Conservation (phyloP, 2,329 filamentous ascomycete genomes). For the Penicillium brevicompactum region DNA sequence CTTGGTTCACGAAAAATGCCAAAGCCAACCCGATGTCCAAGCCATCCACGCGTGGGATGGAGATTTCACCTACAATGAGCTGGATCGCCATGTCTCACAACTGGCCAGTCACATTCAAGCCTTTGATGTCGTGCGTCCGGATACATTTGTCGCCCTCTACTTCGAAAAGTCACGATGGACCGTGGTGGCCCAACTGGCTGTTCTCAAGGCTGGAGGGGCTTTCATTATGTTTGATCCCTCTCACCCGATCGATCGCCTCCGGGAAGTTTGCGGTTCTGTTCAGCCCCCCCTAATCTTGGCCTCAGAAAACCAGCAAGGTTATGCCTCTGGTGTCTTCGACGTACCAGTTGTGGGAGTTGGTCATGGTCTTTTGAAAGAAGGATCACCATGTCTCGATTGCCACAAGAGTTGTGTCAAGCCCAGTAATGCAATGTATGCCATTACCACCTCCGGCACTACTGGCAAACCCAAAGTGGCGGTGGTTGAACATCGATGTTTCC, state of each 20-base stretch:
- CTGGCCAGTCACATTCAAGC: background rate
- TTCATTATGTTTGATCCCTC: background rate
- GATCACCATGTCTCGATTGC: background rate
- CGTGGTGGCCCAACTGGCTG: background rate
- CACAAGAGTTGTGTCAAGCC: background rate
- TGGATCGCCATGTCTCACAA: background rate
- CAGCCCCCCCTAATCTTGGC: background rate
- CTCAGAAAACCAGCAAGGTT: background rate
- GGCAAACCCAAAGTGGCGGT: constrained; percentile 47
- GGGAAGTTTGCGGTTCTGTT: background rate
- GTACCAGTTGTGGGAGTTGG: background rate
- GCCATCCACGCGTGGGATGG: background rate
- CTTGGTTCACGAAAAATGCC: background rate
- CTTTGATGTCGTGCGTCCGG: background rate
- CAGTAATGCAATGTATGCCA: constrained; percentile 10
- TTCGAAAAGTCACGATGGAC: background rate
- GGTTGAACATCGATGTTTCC: constrained; percentile 14
- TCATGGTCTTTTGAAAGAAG: background rate
- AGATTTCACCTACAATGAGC: background rate
- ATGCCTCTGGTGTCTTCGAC: background rate
- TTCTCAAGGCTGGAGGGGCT: background rate
- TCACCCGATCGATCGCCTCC: background rate
- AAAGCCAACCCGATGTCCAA: background rate
- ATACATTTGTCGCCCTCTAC: background rate
- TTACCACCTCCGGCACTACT: constrained; percentile 45